These are phyloP conservation scores for Thalia dealbata DNA, from an alignment of 176 grass and related monocot genomes.

Conservation along the genomic window DNA sequence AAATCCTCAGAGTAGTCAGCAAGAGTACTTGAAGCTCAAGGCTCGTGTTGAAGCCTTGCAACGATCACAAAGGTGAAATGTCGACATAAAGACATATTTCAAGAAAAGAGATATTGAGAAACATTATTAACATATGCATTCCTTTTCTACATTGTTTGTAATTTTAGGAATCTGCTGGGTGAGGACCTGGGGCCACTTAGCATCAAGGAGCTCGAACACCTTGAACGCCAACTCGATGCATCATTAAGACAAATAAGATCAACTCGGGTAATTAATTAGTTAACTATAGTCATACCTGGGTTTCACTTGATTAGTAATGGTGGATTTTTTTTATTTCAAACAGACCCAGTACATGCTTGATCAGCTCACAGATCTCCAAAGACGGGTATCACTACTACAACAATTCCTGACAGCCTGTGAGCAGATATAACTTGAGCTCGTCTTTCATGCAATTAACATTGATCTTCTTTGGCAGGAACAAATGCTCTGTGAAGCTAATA, in stretches of 20 bases:
- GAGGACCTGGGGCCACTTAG: conserved; percentile 57
- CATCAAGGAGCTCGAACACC: conserved; percentile 68
- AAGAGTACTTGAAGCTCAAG: conserved; percentile 80
- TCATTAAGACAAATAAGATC: conserved; percentile 94
- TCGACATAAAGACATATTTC: too few species aligned
- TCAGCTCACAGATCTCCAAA: conserved; percentile 64
- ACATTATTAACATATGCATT: too few species aligned
- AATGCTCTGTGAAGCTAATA: conserved; percentile 70
- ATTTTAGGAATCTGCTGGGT: conserved; percentile 81
- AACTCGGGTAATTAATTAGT: conserved; percentile 38
- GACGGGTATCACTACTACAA: conserved; percentile 33
- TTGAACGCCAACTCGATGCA: conserved; percentile 83
- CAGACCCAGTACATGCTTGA: conserved; percentile 82
- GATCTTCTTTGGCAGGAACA: conserved; percentile 35
- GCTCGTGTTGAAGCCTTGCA: conserved; percentile 56
- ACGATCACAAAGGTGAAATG: conserved; percentile 54
- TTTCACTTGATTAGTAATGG: too few species aligned
- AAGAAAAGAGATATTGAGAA: too few species aligned
- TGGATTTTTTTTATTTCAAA: background rate
- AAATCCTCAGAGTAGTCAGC: conserved; percentile 46
- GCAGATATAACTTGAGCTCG: background rate
- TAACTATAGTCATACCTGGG: too few species aligned
- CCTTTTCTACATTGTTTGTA: conserved; percentile 1
- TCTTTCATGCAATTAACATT: background rate
- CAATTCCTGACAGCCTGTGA: too few species aligned